Conservation (phyloP, 768 basidiomycete genomes). For the Suillus subalutaceus region DNA sequence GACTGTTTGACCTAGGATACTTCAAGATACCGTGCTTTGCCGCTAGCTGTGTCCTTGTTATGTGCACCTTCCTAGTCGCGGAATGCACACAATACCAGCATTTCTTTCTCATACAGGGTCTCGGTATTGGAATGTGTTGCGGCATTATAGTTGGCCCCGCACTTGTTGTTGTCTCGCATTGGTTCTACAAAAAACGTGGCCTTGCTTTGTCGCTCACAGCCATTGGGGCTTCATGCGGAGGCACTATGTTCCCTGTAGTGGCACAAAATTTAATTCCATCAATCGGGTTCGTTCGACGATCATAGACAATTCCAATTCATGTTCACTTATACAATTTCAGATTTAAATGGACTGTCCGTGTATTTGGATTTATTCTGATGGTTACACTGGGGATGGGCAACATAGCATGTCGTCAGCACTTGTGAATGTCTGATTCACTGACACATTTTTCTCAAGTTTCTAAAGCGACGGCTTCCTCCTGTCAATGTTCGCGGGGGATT, state of each 20-base stretch:
- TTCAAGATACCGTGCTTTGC: constrained; percentile 52
- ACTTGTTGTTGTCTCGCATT: constrained; percentile 64
- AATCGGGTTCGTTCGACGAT: constrained; percentile 50
- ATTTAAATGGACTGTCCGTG: constrained; percentile 77
- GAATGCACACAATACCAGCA: constrained; percentile 80
- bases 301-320: not conserved
- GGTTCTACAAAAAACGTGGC: constrained; percentile 62
- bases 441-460: constrained; percentile 20
- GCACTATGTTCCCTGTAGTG: constrained; percentile 66
- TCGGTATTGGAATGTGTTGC: constrained; percentile 62
- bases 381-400: constrained; percentile 55
- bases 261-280: constrained; percentile 54
- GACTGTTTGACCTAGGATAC: constrained; percentile 75
- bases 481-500: constrained; percentile 56
- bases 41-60: constrained; percentile 53
- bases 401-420: constrained; percentile 42
- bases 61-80: constrained; percentile 63
- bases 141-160: constrained; percentile 69
- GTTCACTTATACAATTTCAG: constrained; percentile 35
- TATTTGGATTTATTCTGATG: constrained; percentile 65
- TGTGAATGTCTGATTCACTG: too few relatives aligned
- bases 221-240: constrained; percentile 69
- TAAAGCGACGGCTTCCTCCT: constrained; percentile 56
- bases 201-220: constrained; percentile 65
- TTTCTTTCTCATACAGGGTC: constrained; percentile 75